Conservation (phyloP, 1,284 basidiomycete species). For the Flammula alnicola region DNA sequence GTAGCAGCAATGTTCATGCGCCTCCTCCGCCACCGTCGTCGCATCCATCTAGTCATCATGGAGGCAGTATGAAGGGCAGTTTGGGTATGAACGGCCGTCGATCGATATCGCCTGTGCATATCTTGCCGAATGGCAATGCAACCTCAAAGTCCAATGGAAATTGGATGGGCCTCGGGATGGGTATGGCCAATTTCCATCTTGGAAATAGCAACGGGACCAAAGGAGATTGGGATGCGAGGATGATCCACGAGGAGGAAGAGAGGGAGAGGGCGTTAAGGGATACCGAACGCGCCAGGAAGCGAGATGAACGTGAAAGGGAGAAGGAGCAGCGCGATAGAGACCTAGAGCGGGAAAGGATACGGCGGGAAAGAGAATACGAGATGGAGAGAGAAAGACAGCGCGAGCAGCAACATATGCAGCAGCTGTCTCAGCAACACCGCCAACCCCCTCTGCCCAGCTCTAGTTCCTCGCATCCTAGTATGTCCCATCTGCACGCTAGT, state of each 20-base stretch:
- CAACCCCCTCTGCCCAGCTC: conserved; percentile 26
- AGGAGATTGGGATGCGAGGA: conserved; percentile 25
- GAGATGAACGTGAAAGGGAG: conserved; percentile 18
- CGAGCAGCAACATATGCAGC: conserved; percentile 31
- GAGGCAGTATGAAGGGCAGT: conserved; percentile 15
- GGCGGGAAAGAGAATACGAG: conserved; percentile 30
- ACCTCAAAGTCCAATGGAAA: conserved; percentile 28
- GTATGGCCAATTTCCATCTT: conserved; percentile 21
- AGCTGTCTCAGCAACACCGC: conserved; percentile 20
- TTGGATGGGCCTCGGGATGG: conserved; percentile 34
- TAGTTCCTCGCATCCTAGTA: conserved; percentile 15
- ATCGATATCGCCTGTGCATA: conserved; percentile 36
- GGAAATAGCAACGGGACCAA: conserved; percentile 24
- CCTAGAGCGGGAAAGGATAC: conserved; percentile 25
- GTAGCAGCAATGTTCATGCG: conserved; percentile 7
- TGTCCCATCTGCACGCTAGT: conserved; percentile 22
- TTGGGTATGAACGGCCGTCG: conserved; percentile 29
- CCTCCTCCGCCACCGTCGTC: conserved; percentile 16
- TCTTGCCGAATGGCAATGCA: conserved; percentile 27
- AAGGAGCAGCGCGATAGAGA: conserved; percentile 19
- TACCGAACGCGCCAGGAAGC: too few relatives aligned
- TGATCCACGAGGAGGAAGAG: conserved; percentile 33
- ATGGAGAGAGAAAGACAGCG: conserved; percentile 32
- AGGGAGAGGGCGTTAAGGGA: too few relatives aligned
- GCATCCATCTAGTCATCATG: conserved; percentile 18